phyloP scores from a whole-genome alignment of 495 filamentous ascomycete species.

The Penicilliopsis zonata region DNA sequence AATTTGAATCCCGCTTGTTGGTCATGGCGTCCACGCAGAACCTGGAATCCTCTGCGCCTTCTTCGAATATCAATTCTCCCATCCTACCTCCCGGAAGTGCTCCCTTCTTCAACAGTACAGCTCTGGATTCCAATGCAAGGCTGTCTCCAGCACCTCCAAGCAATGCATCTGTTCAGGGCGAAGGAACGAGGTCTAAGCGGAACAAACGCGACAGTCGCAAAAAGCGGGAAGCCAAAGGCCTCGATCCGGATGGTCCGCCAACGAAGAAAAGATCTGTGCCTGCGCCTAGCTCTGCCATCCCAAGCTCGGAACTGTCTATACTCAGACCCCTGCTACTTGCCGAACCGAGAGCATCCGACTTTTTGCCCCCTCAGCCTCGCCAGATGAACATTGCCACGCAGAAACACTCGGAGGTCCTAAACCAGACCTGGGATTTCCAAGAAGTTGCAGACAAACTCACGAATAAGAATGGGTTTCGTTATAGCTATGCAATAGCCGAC shows the following conservation, averaged over 20 bases:
- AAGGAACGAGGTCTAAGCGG: conserved; percentile 27
- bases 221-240: conserved; percentile 63
- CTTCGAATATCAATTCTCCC: conserved; percentile 34
- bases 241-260: conserved; percentile 24
- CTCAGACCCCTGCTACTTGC: conserved; percentile 21
- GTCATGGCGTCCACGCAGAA: conserved; percentile 27
- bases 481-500: conserved; percentile 84
- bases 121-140: conserved; percentile 22
- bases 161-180: conserved; percentile 20
- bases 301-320: conserved; percentile 20
- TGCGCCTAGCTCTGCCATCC: conserved; percentile 17
- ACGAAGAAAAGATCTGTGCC: conserved; percentile 25
- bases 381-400: conserved; percentile 27
- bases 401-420: conserved; percentile 21
- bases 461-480: conserved; percentile 86
- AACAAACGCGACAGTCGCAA: conserved; percentile 45
- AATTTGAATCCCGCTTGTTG: neutral
- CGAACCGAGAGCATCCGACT: conserved; percentile 25
- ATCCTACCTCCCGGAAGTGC: conserved; percentile 16
- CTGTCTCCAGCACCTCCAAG: conserved; percentile 27
- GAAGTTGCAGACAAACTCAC: conserved; percentile 52
- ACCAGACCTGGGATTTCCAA: conserved; percentile 31
- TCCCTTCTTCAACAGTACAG: conserved; percentile 17
- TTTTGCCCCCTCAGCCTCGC: conserved; percentile 26
- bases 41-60: conserved; percentile 27